These are phyloP conservation scores for Mucor sp. DNA, from an alignment of 371 early-diverging fungal species.

Conservation along the genomic window DNA sequence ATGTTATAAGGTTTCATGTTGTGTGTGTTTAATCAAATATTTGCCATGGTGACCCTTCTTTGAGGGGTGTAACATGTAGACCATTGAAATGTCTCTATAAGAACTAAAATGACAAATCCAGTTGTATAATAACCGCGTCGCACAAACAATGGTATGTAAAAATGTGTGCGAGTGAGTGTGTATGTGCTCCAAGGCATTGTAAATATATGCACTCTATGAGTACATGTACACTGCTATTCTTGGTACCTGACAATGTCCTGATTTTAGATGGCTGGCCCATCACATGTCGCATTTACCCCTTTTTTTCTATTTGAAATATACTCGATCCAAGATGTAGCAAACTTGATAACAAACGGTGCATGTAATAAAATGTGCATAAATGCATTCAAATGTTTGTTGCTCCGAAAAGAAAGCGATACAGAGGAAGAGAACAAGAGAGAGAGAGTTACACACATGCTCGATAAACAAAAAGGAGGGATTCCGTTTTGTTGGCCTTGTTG, in stretches of 20 bases:
- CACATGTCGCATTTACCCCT: no score
- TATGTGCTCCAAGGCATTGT: no score
- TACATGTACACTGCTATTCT: no score
- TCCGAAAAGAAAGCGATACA: background rate
- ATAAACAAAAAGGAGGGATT: background rate
- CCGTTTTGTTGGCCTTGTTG: background rate
- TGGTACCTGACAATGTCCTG: no score
- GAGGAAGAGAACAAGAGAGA: background rate
- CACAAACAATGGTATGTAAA: background rate
- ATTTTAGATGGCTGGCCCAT: no score
- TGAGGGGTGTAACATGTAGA: background rate
- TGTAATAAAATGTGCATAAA: background rate
- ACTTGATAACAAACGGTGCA: background rate
- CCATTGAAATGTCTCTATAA: background rate
- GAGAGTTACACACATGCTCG: background rate
- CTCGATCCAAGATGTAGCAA: no score
- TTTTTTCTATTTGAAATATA: no score
- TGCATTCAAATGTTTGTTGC: background rate
- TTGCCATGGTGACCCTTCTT: conserved; percentile 2
- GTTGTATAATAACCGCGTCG: background rate
- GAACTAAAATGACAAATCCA: background rate
- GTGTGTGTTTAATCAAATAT: background rate
- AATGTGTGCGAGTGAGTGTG: no score
- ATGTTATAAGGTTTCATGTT: background rate
- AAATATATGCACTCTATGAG: no score